phyloP scores from a whole-genome alignment of 2,329 filamentous ascomycete genomes.

The Emmonsia crescens region DNA sequence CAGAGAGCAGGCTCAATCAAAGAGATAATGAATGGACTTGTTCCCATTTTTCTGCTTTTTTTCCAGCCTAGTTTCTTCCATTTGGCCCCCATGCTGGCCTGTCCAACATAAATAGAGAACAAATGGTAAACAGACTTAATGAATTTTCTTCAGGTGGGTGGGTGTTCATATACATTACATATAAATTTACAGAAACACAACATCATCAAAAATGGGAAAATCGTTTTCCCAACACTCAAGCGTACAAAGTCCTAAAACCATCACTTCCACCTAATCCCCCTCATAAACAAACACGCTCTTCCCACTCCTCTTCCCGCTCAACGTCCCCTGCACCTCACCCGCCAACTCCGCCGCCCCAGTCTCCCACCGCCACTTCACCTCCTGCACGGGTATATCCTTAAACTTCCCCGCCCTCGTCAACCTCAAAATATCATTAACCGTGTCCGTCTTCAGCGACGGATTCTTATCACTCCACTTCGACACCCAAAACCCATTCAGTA shows the following conservation, averaged over 20 bases:
- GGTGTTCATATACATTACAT: too few species aligned
- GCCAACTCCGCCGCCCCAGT: slow-evolving; percentile 60
- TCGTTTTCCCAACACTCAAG: neutral
- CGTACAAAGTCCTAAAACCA: slow-evolving; percentile 16
- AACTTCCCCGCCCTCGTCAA: slow-evolving; percentile 68
- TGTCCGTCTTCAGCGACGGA: slow-evolving; percentile 60
- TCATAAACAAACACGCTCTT: slow-evolving; percentile 86
- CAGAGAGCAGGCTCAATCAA: neutral
- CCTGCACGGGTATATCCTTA: slow-evolving; percentile 68
- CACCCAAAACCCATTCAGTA: slow-evolving; percentile 90
- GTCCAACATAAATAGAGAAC: too few species aligned
- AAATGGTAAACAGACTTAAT: too few species aligned
- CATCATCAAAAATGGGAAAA: too few species aligned
- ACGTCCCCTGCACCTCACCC: slow-evolving; percentile 67
- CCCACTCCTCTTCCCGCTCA: slow-evolving; percentile 72
- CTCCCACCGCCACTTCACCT: slow-evolving; percentile 73
- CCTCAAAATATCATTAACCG: slow-evolving; percentile 73
- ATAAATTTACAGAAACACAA: neutral
- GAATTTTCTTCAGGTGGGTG: too few species aligned
- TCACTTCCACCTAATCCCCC: slow-evolving; percentile 29
- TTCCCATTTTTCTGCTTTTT: neutral
- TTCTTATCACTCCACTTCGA: slow-evolving; percentile 76
- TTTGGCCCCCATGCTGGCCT: too few species aligned
- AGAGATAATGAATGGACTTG: neutral
- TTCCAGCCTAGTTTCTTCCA: too few species aligned